These are phyloP conservation scores for Aspergillus bombycis DNA, from an alignment of 2,329 filamentous ascomycete genomes.

Conservation along the genomic window DNA sequence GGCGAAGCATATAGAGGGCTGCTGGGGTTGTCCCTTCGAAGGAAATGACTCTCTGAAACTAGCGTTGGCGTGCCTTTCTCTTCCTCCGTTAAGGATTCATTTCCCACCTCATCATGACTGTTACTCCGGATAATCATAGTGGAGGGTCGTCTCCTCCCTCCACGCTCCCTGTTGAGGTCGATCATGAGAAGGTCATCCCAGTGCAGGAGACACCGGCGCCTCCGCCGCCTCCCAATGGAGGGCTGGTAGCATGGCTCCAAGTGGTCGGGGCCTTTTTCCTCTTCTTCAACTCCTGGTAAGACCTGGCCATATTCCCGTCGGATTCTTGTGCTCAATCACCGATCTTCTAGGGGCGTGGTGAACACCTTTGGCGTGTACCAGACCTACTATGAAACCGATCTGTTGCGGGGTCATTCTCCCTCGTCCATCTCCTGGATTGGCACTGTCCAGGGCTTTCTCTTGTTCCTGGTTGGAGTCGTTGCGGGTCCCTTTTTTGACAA, in stretches of 20 bases:
- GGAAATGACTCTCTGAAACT: too few relatives aligned
- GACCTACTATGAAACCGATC: background rate
- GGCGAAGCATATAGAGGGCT: too few relatives aligned
- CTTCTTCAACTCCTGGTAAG: constrained; percentile 29
- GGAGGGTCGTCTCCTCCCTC: background rate
- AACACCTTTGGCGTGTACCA: background rate
- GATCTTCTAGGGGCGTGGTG: background rate
- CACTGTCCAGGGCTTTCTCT: background rate
- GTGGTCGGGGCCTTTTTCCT: constrained; percentile 26
- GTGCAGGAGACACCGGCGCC: too few relatives aligned
- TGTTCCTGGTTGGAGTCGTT: background rate
- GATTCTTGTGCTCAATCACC: background rate
- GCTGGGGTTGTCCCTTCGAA: too few relatives aligned
- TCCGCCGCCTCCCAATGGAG: constrained; percentile 22
- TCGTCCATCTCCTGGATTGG: background rate
- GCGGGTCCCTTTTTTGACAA: background rate
- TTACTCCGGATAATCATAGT: too few relatives aligned
- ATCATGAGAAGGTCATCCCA: too few relatives aligned
- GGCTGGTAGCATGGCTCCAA: constrained; percentile 25
- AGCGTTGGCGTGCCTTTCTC: too few relatives aligned
- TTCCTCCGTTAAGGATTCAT: too few relatives aligned
- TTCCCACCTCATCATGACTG: too few relatives aligned
- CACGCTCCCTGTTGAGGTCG: background rate
- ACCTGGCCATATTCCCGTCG: background rate
- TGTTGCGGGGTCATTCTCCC: background rate